Evolutionary conservation across 768 basidiomycete genomes (phyloP).

Genomic region (Neoboletus brunneissimus): DNA sequence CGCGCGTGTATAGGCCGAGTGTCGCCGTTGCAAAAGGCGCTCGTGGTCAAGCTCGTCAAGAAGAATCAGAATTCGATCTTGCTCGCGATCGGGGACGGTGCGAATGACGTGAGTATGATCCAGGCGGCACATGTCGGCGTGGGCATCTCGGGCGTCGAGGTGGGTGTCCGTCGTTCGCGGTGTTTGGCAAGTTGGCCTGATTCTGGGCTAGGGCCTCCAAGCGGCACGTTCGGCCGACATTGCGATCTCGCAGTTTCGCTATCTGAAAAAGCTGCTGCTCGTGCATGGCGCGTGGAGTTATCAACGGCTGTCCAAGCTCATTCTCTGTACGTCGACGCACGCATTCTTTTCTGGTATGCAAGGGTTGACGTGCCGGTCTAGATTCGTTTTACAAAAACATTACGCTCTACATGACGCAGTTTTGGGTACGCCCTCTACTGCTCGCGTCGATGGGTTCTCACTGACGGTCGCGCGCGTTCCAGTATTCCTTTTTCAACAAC

Average conservation of each 20-base stretch:
- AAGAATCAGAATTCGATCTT: slow-evolving; percentile 91
- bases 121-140: slow-evolving; percentile 98
- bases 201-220: slow-evolving; percentile 85
- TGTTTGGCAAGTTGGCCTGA: too few relatives aligned
- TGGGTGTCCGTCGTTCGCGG: slow-evolving; percentile 38
- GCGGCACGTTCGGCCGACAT: slow-evolving; percentile 97
- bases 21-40: slow-evolving; percentile 94
- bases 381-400: slow-evolving; percentile 99
- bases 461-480: background rate
- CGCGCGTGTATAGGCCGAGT: slow-evolving; percentile 62
- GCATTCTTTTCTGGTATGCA: too few relatives aligned
- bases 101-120: slow-evolving; percentile 99
- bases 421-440: slow-evolving; percentile 66
- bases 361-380: slow-evolving; percentile 30
- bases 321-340: slow-evolving; percentile 68
- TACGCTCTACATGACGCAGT: slow-evolving; percentile 95
- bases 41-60: slow-evolving; percentile 98
- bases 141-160: slow-evolving; percentile 97
- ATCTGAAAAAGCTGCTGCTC: slow-evolving; percentile 87
- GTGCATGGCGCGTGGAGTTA: slow-evolving; percentile 99
- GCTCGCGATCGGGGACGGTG: slow-evolving; percentile 97
- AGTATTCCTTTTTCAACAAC: slow-evolving; percentile 99
- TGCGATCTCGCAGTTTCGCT: slow-evolving; percentile 97
- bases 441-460: background rate
- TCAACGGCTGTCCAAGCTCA: slow-evolving; percentile 88